Evolutionary conservation across 2,329 filamentous ascomycete species (phyloP).

Genomic region (Hirsutella minnesotensis): DNA sequence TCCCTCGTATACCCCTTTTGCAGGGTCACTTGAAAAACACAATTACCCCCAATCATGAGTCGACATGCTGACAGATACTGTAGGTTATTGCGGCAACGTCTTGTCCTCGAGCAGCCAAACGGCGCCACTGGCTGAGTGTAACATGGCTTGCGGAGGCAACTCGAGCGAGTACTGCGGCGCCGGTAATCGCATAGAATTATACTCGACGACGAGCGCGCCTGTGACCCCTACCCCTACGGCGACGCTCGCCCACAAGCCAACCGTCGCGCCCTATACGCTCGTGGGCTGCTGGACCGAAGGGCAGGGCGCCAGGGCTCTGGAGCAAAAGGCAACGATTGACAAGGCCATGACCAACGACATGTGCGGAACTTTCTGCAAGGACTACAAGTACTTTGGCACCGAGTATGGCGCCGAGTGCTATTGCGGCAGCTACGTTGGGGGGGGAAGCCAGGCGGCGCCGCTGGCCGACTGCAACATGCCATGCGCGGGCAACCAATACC

Average conservation of each 20-base stretch:
- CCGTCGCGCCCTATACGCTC: slow-evolving; percentile 16
- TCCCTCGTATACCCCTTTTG: neutral
- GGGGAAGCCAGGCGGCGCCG: slow-evolving; percentile 13
- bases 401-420: slow-evolving; percentile 28
- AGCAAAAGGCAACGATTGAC: slow-evolving; percentile 11
- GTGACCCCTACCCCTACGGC: slow-evolving; percentile 16
- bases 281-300: slow-evolving; percentile 30
- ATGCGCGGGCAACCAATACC: slow-evolving; percentile 18
- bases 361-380: slow-evolving; percentile 21
- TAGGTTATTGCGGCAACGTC: slow-evolving; percentile 35
- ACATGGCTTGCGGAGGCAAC: slow-evolving; percentile 29
- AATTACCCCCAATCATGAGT: neutral
- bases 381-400: slow-evolving; percentile 28
- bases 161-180: slow-evolving; percentile 28
- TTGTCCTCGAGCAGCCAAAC: slow-evolving; percentile 16
- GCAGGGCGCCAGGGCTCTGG: slow-evolving; percentile 21
- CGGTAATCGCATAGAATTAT: slow-evolving; percentile 30
- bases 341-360: slow-evolving; percentile 20
- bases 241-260: slow-evolving; percentile 11
- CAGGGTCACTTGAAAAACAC: neutral
- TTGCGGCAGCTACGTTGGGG: slow-evolving; percentile 20
- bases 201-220: slow-evolving; percentile 25
- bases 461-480: slow-evolving; percentile 21
- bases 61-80: neutral
- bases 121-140: slow-evolving; percentile 20